phyloP scores from a whole-genome alignment of 1,139 yeast species.

The Spencermartinsiella ligniputridi region DNA sequence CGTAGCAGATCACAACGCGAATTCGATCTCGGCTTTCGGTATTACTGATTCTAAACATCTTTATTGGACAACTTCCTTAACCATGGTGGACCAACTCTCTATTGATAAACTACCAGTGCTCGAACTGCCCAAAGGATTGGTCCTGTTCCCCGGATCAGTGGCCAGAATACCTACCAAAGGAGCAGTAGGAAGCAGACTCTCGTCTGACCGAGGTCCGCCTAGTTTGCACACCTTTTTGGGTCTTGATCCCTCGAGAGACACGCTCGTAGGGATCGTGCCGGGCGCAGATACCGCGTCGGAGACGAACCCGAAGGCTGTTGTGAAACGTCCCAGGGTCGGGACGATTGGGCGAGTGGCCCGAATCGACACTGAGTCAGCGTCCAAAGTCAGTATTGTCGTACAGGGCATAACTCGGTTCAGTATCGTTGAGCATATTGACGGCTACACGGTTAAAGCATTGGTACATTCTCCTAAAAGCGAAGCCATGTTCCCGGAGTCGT shows the following conservation, averaged over 20 bases:
- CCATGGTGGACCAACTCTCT: not conserved
- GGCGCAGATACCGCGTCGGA: not conserved
- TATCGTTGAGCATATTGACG: slow-evolving; percentile 11
- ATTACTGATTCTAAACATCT: too few relatives aligned
- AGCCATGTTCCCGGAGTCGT: not conserved
- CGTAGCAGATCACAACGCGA: too few relatives aligned
- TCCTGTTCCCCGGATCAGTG: slow-evolving; percentile 10
- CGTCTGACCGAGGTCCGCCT: not conserved
- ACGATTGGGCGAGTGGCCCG: slow-evolving; percentile 25
- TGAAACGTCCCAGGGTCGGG: slow-evolving; percentile 16
- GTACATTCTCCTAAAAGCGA: slow-evolving; percentile 4
- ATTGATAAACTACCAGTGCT: not conserved
- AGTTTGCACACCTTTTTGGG: not conserved
- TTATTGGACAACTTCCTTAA: too few relatives aligned
- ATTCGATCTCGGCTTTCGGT: too few relatives aligned
- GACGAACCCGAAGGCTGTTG: not conserved
- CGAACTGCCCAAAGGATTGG: not conserved
- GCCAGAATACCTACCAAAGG: not conserved
- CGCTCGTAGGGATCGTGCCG: not conserved
- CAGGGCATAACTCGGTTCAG: slow-evolving; percentile 27
- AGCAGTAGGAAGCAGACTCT: not conserved
- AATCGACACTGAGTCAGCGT: slow-evolving; percentile 14
- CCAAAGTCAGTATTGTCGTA: slow-evolving; percentile 17
- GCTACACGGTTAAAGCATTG: slow-evolving; percentile 3
- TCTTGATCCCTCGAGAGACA: not conserved